These are phyloP conservation scores for Rehmannia glutinosa DNA, from an alignment of 257 asterid species.

Conservation along the genomic window DNA sequence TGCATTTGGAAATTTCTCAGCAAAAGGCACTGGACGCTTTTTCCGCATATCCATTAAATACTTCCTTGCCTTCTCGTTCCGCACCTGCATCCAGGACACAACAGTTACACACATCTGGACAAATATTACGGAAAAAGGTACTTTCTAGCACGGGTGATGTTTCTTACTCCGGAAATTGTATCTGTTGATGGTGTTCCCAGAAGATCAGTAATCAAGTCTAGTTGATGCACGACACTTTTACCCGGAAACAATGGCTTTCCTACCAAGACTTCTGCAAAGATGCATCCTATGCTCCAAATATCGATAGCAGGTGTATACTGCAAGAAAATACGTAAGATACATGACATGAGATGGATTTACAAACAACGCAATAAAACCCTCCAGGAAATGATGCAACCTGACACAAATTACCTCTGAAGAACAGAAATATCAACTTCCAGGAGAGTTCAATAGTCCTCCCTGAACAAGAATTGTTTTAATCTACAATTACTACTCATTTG, in stretches of 20 bases:
- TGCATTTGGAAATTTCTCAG: slow-evolving; percentile 58
- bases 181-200: slow-evolving; percentile 87
- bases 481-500: slow-evolving; percentile 55
- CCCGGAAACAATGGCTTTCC: slow-evolving; percentile 97
- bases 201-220: slow-evolving; percentile 86
- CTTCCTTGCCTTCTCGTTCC: slow-evolving; percentile 93
- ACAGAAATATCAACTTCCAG: slow-evolving; percentile 83
- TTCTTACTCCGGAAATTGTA: slow-evolving; percentile 65
- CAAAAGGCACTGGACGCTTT: slow-evolving; percentile 53
- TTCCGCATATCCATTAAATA: slow-evolving; percentile 73
- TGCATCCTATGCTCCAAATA: slow-evolving; percentile 90
- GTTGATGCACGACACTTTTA: slow-evolving; percentile 88
- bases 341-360: slow-evolving; percentile 24
- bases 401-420: slow-evolving; percentile 70
- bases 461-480: slow-evolving; percentile 78
- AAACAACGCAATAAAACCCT: slow-evolving; percentile 17
- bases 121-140: neutral
- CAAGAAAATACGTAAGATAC: slow-evolving; percentile 22
- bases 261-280: slow-evolving; percentile 74
- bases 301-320: slow-evolving; percentile 98
- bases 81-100: slow-evolving; percentile 53
- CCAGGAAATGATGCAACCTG: slow-evolving; percentile 38
- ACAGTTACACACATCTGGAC: slow-evolving; percentile 7
- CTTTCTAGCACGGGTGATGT: neutral
- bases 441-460: slow-evolving; percentile 91